Conservation (phyloP, 2,329 filamentous ascomycete genomes). For the Ceratocystis destructans region DNA sequence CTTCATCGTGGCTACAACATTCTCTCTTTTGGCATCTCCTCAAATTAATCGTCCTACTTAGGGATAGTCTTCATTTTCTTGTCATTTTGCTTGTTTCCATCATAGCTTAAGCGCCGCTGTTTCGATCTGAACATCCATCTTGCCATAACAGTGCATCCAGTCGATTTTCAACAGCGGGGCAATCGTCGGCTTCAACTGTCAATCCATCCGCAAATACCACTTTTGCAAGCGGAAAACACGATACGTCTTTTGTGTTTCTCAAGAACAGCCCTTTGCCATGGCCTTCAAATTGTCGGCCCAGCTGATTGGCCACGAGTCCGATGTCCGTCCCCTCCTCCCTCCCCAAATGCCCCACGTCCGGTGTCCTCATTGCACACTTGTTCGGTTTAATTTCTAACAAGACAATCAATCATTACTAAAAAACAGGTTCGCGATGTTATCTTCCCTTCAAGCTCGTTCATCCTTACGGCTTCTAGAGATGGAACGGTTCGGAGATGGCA, state of each 20-base stretch:
- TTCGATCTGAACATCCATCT: background rate
- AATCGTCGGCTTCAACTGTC: too few relatives aligned
- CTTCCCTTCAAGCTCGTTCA: slow-evolving; percentile 57
- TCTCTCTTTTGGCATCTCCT: background rate
- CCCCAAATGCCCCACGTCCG: background rate
- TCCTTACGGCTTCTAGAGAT: slow-evolving; percentile 83
- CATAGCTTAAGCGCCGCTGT: background rate
- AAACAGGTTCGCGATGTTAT: slow-evolving; percentile 72
- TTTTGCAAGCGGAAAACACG: too few relatives aligned
- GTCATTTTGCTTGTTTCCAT: background rate
- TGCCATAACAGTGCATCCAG: too few relatives aligned
- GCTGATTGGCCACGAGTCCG: slow-evolving; percentile 77
- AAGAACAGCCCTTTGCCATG: slow-evolving; percentile 3
- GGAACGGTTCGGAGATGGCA: slow-evolving; percentile 81
- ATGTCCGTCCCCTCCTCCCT: slow-evolving; percentile 46
- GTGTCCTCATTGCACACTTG: slow-evolving; percentile 19
- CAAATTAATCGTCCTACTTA: background rate
- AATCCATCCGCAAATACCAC: too few relatives aligned
- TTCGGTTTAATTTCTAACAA: background rate
- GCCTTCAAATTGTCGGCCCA: slow-evolving; percentile 87
- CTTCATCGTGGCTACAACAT: background rate
- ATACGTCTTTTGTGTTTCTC: background rate
- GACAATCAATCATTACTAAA: background rate
- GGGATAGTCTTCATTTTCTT: background rate
- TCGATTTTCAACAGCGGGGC: too few relatives aligned